Percentiles rank a stretch among this genome's conserved stretches.
phyloP scores from a whole-genome alignment of 306 rosid species.

The Acacia confusa region DNA sequence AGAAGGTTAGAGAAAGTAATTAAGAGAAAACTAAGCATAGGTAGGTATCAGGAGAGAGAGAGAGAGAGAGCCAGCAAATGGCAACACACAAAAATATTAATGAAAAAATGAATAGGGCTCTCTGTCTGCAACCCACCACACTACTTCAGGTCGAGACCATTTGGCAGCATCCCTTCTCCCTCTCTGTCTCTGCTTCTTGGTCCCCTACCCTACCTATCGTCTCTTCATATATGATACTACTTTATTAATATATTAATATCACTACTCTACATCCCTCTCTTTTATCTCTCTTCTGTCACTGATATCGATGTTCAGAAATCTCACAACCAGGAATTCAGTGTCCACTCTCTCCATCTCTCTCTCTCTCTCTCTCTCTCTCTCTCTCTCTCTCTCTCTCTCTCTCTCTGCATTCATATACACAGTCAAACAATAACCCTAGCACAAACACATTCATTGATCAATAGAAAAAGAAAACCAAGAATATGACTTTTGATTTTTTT shows the following conservation, averaged over 20 bases:
- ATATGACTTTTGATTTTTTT: too few species aligned
- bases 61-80: background rate
- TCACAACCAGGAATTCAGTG: conserved; percentile 66
- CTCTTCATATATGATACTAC: background rate
- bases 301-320: conserved; percentile 42
- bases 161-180: conserved; percentile 33
- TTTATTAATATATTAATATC: background rate
- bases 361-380: too few species aligned
- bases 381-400: background rate
- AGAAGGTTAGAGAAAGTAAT: conserved; percentile 8
- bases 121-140: conserved; percentile 26
- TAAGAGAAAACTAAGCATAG: background rate
- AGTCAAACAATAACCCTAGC: background rate
- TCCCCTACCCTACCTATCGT: conserved; percentile 39
- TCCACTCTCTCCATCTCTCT: conserved; percentile 30
- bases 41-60: too few species aligned
- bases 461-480: background rate
- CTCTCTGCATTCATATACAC: background rate
- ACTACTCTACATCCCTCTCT: background rate
- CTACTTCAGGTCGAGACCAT: conserved; percentile 36
- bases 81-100: conserved; percentile 23
- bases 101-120: conserved; percentile 33
- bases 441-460: conserved; percentile 8
- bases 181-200: conserved; percentile 31
- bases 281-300: conserved; percentile 30